Base-by-base conservation (phyloP, 176 grass and related monocot species). In the Puya raimondii region DNA sequence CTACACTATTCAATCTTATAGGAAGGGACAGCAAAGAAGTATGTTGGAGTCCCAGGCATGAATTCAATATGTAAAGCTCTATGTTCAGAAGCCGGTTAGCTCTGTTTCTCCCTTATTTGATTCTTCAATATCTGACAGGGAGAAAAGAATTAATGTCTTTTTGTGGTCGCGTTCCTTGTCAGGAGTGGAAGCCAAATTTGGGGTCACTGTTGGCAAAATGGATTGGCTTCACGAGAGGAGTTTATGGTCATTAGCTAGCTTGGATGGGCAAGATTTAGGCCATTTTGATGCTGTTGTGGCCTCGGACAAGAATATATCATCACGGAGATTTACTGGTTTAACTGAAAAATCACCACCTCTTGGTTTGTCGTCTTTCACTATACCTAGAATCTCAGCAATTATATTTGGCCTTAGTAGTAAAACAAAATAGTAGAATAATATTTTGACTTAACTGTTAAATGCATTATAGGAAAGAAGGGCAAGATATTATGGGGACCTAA, bases 21-120 rank as follows among this genome's bases (percentile, higher is more conserved):
- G 93, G 86, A 88, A 66, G 84, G 58, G 66, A 66, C 53, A 49
- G 51, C 23, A 27, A 90, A 83, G 77, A 96, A 92, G 65, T 97
- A 88, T 83, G 93, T 97, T 7, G 89, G 89, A 70, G 71, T 88
- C 49, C 89, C 89, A 63, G 79, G 77, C 70, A 97, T 97, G 93
- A 97, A 90, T 74, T 85, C 89, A 15, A 82, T 97, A 79, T 97
- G 93, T 79, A 92, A 97, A 90, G 74, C 81, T 42, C 82, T 97
- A 27, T 97, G 93, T 54, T 47, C 20, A 72, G 77, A 85, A 72
- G 80, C 79, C 72, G 93, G 93, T 97, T 81, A 83, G 83, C 64
- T 47, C 25, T 71, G 56, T 16, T 48, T 12, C 64, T 33, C 13
- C 69, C 9, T 14, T 23, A 66, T 47, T 50, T 67, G 49, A 29